These are phyloP conservation scores for Aureobasidium sp. DNA, from an alignment of 2,329 filamentous ascomycete species.

Conservation along the genomic window DNA sequence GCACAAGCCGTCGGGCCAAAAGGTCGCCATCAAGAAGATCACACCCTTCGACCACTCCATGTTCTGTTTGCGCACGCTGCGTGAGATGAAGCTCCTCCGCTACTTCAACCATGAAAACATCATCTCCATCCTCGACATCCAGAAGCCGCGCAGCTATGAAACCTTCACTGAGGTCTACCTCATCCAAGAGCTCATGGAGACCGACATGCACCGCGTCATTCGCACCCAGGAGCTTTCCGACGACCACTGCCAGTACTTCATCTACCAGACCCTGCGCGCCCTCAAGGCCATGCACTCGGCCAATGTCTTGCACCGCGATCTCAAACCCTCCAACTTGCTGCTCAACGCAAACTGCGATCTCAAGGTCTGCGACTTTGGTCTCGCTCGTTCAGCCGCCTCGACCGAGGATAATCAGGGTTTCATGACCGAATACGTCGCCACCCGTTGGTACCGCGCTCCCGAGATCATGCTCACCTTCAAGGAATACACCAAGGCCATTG, in stretches of 20 bases:
- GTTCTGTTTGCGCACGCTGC: constrained; percentile 70
- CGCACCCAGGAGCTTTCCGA: constrained; percentile 97
- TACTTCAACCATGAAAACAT: constrained; percentile 99
- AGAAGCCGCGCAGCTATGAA: constrained; percentile 94
- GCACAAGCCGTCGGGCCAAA: constrained; percentile 95
- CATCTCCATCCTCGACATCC: constrained; percentile 98
- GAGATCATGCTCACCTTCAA: constrained; percentile 99
- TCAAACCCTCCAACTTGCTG: constrained; percentile 94
- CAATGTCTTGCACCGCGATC: constrained; percentile 91
- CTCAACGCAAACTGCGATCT: constrained; percentile 98
- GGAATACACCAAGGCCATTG: constrained; percentile 99
- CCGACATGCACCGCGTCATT: constrained; percentile 98
- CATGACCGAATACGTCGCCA: constrained; percentile 99
- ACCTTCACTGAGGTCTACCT: constrained; percentile 96
- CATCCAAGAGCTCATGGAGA: constrained; percentile 99
- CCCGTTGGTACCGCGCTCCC: constrained; percentile 95
- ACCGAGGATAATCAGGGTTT: constrained; percentile 99
- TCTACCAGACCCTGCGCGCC: constrained; percentile 96
- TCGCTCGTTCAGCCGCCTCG: constrained; percentile 84
- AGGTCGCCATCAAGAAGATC: constrained; percentile 99
- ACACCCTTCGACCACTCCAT: constrained; percentile 98
- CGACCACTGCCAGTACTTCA: constrained; percentile 99
- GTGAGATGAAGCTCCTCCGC: constrained; percentile 97
- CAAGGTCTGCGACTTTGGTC: constrained; percentile 97
- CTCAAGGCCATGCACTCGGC: constrained; percentile 99